A percentile compares a stretch with the other conserved stretches of the same genome.
These are phyloP conservation scores for Xylaria sp. DNA, from an alignment of 2,329 filamentous ascomycete genomes.

Conservation along the genomic window DNA sequence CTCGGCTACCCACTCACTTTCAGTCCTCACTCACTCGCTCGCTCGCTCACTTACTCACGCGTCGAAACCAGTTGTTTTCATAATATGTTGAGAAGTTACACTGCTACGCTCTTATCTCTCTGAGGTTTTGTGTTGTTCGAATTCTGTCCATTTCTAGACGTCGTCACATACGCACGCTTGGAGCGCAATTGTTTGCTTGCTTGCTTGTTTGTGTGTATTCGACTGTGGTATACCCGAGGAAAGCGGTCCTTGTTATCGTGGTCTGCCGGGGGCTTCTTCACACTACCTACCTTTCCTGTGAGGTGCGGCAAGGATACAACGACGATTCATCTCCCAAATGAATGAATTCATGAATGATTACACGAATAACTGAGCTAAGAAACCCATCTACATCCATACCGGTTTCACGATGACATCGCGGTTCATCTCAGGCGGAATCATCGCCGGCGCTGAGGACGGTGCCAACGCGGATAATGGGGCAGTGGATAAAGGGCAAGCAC, in stretches of 20 bases:
- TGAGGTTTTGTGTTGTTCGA: not conserved
- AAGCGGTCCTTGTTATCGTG: not conserved
- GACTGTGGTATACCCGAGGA: not conserved
- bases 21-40: not conserved
- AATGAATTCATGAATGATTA: not conserved
- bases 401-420: constrained; percentile 59
- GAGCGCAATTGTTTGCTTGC: not conserved
- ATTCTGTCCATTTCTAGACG: too few relatives aligned
- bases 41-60: not conserved
- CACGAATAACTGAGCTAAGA: not conserved
- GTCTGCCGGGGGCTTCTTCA: not conserved
- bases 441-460: constrained; percentile 52
- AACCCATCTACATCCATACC: not conserved
- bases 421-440: constrained; percentile 67
- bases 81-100: not conserved
- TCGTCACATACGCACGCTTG: too few relatives aligned
- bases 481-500: not conserved
- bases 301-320: too few relatives aligned
- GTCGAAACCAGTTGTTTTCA: not conserved
- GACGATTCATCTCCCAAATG: too few relatives aligned
- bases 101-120: not conserved
- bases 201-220: not conserved
- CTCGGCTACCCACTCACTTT: too few relatives aligned
- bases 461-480: not conserved
- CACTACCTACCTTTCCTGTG: too few relatives aligned